Evolutionary conservation across 1,139 yeast genomes (phyloP).

Genomic region (Kodamaea derodonti): DNA sequence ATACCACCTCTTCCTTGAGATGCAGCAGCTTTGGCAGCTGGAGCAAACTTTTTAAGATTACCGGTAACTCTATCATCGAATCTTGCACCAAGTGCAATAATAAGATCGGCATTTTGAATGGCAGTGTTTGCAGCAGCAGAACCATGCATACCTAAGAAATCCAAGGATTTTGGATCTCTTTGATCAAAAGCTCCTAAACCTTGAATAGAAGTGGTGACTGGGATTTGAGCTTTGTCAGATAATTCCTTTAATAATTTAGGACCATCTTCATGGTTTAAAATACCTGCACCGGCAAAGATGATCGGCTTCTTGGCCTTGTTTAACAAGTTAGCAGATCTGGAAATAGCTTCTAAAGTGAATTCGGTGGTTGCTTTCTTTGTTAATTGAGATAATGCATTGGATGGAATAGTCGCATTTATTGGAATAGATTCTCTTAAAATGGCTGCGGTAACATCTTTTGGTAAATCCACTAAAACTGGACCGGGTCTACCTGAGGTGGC

Average conservation of each 20-base stretch:
- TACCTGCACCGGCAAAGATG: conserved; percentile 89
- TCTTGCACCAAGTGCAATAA: conserved; percentile 93
- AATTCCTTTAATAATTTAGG: conserved; percentile 76
- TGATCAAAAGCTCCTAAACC: conserved; percentile 95
- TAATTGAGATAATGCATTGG: conserved; percentile 67
- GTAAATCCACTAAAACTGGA: conserved; percentile 94
- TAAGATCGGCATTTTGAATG: conserved; percentile 88
- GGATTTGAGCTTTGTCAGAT: conserved; percentile 86
- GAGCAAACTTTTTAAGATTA: conserved; percentile 83
- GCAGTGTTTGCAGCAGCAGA: conserved; percentile 92
- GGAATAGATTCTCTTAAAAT: conserved; percentile 86
- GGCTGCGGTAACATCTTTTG: conserved; percentile 96
- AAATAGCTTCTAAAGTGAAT: conserved; percentile 70
- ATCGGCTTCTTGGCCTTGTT: conserved; percentile 85
- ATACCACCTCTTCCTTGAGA: conserved; percentile 90
- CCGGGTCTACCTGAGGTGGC: conserved; percentile 98
- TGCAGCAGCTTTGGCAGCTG: conserved; percentile 88
- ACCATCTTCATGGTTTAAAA: conserved; percentile 75
- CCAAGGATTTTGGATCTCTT: conserved; percentile 82
- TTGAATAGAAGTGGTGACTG: conserved; percentile 93
- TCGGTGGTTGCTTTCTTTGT: conserved; percentile 72
- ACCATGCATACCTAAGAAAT: conserved; percentile 99
- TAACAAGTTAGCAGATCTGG: conserved; percentile 72
- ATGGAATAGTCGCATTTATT: conserved; percentile 77
- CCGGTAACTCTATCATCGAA: conserved; percentile 98